phyloP scores from a whole-genome alignment of 1,284 basidiomycete species.

The Gastroboletus turbinatus region DNA sequence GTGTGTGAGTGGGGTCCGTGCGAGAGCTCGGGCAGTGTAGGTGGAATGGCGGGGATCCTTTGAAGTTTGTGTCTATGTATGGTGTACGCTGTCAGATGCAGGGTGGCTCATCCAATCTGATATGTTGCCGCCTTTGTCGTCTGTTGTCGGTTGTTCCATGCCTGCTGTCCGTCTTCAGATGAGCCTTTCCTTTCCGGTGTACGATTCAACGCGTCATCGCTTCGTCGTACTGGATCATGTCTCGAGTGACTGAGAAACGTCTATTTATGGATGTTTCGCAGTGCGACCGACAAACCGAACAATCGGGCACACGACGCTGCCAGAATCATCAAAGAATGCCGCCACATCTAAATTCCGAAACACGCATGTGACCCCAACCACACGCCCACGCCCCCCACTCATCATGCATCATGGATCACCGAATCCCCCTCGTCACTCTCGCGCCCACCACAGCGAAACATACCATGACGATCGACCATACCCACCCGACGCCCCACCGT shows the following conservation, averaged over 20 bases:
- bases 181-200: not conserved
- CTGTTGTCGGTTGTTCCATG: not conserved
- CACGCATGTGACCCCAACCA: not conserved
- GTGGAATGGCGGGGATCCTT: not conserved
- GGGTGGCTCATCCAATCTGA: not conserved
- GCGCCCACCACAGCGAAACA: conserved; percentile 2
- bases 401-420: too few species aligned
- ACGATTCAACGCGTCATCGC: not conserved
- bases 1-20: not conserved
- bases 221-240: not conserved
- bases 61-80: conserved; percentile 1
- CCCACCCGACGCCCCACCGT: conserved; percentile 6
- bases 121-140: not conserved
- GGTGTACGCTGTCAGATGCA: not conserved
- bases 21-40: not conserved
- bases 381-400: too few species aligned
- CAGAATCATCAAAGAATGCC: not conserved
- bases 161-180: not conserved
- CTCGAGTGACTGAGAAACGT: not conserved
- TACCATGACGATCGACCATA: conserved; percentile 13
- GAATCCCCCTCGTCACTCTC: conserved; percentile 1
- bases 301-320: not conserved
- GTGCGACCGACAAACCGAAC: not conserved
- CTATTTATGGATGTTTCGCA: not conserved
- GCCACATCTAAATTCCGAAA: not conserved